Evolutionary conservation across 1,139 yeast genomes (phyloP), one percentile per base, ranked within the genome.

Genomic region (Tardiomyces blankii): DNA sequence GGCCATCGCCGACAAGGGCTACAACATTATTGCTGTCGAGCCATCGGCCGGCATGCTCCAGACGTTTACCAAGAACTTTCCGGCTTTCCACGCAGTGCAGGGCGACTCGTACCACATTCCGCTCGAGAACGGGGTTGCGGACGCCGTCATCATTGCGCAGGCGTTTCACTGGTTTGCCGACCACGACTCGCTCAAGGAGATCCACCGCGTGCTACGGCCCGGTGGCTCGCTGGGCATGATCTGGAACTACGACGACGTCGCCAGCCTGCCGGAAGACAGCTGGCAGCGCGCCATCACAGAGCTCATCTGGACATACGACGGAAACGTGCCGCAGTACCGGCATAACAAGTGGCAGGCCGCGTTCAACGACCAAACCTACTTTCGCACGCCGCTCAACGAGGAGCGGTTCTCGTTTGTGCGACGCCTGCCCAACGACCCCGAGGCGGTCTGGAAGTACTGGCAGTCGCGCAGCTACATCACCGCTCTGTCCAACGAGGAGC

Each of bases 101-200:
- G 79, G 77, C 0, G 67, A 77, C 13, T 70, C 78, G 9, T 76
- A 75, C 54, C 51, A 64, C 1, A 58, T 78, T n/a, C 81, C 83
- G 1, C 51, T 72, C 1, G 66, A 64, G 1, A 76, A 70, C 48
- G 54, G 59, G 16, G 62, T 74, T 0, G 68, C 71, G 14, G 85
- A 79, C 56, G 72, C 74, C 0, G 66, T 80, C 1, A 62, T 78
- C n/a, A 62, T 75, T 12, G 84, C 86, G 0, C 85, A 80, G 54
- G 86, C 78, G 0, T 80, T 75, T 59, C 86, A 80, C 54, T 80
- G 86, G 86, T 80, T 80, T 60, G 72, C 79, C 14, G 80, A 77
- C 54, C 47, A 53, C 2, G 68, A 64, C 4, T 68, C 82, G 1
- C 59, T 80, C 38, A 60, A 63, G 46, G 85, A 80, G 55, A 59